A percentile compares a stretch with the other conserved stretches of the same genome.
phyloP scores from a whole-genome alignment of 306 rosid genomes.

The Boehmeria nivea region DNA sequence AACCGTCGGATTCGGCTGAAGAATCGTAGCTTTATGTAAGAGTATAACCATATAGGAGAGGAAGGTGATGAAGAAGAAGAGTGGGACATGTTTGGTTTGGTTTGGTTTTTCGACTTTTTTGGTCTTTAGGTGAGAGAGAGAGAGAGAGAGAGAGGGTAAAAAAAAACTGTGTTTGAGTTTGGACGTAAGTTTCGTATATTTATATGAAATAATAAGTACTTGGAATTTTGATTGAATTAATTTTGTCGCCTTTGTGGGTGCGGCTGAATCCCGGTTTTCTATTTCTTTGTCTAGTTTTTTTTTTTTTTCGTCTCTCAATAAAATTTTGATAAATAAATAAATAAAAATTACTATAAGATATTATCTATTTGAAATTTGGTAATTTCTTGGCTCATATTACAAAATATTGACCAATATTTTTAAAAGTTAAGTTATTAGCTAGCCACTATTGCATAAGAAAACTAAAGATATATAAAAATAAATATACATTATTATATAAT shows the following conservation, averaged over 20 bases:
- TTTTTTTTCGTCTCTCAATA: no score
- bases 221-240: neutral
- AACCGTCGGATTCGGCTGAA: slow-evolving; percentile 61
- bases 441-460: no score
- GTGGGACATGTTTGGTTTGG: slow-evolving; percentile 35
- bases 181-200: slow-evolving; percentile 17
- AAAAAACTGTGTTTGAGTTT: slow-evolving; percentile 22
- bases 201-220: slow-evolving; percentile 9
- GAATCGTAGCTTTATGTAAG: slow-evolving; percentile 62
- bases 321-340: no score
- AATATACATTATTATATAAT: no score
- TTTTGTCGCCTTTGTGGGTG: slow-evolving; percentile 4
- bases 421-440: no score
- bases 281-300: no score
- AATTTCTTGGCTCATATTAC: no score
- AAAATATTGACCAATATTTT: no score
- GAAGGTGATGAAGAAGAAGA: slow-evolving; percentile 46
- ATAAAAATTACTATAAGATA: no score
- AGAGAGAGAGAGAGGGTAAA: slow-evolving; percentile 6
- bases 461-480: no score
- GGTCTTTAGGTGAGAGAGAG: slow-evolving; percentile 22
- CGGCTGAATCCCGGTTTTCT: no score
- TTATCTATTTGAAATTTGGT: no score
- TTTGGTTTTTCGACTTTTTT: neutral
- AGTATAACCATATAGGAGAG: slow-evolving; percentile 48